These are phyloP conservation scores for Colletotrichum simmondsii DNA, from an alignment of 2,329 filamentous ascomycete genomes.

Conservation along the genomic window DNA sequence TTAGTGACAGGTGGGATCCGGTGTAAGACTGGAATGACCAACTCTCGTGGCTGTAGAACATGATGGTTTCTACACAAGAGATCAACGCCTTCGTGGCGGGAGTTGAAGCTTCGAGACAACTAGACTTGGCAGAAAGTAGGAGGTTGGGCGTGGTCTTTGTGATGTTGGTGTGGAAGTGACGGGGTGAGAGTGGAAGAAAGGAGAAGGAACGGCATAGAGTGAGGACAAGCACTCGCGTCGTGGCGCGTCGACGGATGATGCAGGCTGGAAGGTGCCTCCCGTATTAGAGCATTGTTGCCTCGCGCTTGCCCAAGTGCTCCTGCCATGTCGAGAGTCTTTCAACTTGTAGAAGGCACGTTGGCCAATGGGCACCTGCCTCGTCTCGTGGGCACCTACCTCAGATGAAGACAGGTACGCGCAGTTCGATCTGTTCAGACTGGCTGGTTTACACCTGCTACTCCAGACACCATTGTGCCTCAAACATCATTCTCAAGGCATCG, in stretches of 20 bases:
- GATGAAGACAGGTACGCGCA: background rate
- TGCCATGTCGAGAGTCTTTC: background rate
- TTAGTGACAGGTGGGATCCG: conserved; percentile 37
- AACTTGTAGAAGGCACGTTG: background rate
- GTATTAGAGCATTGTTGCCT: background rate
- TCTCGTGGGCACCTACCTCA: background rate
- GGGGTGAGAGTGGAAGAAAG: background rate
- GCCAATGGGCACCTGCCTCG: background rate
- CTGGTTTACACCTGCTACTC: background rate
- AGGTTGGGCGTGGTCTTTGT: background rate
- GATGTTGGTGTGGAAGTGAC: background rate
- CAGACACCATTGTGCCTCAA: too few species aligned
- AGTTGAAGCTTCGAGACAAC: background rate
- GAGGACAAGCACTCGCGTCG: background rate
- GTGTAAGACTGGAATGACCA: conserved; percentile 46
- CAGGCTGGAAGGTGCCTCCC: background rate
- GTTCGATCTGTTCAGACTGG: background rate
- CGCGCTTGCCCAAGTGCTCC: background rate
- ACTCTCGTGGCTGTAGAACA: conserved; percentile 99
- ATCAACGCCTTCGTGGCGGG: conserved; percentile 5
- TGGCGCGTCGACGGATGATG: background rate
- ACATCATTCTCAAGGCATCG: too few species aligned
- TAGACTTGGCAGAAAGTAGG: too few species aligned
- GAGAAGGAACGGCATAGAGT: background rate
- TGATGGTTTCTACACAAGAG: conserved; percentile 49